phyloP scores from a whole-genome alignment of 106 monocot species.

The Agapanthus africanus region DNA sequence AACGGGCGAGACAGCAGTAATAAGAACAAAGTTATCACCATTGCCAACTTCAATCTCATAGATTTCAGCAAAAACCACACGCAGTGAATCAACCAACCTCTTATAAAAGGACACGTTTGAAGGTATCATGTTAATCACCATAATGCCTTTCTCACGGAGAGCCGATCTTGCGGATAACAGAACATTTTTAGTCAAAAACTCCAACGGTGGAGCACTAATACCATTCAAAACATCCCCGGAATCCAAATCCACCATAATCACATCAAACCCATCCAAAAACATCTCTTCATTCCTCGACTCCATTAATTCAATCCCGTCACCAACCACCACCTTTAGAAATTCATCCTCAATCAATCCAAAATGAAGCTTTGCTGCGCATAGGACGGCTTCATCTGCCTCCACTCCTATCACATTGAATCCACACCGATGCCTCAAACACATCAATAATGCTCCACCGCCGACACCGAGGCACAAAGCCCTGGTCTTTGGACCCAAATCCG shows the following conservation, averaged over 20 bases:
- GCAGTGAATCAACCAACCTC: constrained; percentile 31
- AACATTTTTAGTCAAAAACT: constrained; percentile 36
- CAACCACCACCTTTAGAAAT: constrained; percentile 30
- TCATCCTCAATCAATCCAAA: constrained; percentile 70
- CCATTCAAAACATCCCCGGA: constrained; percentile 33
- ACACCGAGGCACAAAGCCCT: constrained; percentile 71
- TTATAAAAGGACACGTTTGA: constrained; percentile 15
- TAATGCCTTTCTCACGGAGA: constrained; percentile 33
- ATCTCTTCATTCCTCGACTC: background rate
- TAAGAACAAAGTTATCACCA: constrained; percentile 68
- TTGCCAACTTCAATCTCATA: constrained; percentile 64
- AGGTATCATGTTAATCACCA: constrained; percentile 71
- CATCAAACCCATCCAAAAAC: constrained; percentile 30
- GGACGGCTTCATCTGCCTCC: constrained; percentile 60
- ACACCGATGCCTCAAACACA: constrained; percentile 32
- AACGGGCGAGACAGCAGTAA: constrained; percentile 29
- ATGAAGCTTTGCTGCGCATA: constrained; percentile 51
- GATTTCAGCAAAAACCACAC: constrained; percentile 49
- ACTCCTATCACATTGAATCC: constrained; percentile 72
- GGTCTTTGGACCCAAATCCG: constrained; percentile 4
- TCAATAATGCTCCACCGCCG: constrained; percentile 71
- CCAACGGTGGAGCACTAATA: constrained; percentile 47
- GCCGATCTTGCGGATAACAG: constrained; percentile 32
- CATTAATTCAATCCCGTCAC: constrained; percentile 60
- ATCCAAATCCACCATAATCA: constrained; percentile 87